Evolutionary conservation across 495 filamentous ascomycete genomes (phyloP).

Genomic region (Talaromyces stipitatus): DNA sequence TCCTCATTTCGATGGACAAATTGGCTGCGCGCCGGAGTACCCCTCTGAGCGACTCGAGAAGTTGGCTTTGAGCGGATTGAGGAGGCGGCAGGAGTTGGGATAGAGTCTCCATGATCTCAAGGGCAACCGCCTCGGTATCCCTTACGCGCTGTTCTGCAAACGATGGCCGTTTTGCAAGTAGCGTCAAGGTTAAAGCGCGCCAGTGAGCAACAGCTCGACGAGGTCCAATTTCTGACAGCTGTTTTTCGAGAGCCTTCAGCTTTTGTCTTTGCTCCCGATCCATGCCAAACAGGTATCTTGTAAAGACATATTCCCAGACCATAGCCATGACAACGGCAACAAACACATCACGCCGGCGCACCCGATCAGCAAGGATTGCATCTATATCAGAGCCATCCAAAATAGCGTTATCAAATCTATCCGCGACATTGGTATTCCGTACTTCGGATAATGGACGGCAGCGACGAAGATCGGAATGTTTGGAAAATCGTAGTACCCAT

Average conservation of each 20-base stretch:
- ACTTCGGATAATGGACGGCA: conserved; percentile 76
- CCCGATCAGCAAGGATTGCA: conserved; percentile 73
- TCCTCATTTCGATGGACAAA: conserved; percentile 92
- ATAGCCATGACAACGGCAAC: conserved; percentile 97
- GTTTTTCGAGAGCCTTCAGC: conserved; percentile 87
- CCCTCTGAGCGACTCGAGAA: conserved; percentile 72
- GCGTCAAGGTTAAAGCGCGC: conserved; percentile 87
- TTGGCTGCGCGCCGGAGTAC: conserved; percentile 77
- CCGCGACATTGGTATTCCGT: conserved; percentile 66
- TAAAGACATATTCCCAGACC: conserved; percentile 97
- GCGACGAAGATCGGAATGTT: conserved; percentile 81
- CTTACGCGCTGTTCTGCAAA: conserved; percentile 69
- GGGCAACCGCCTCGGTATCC: conserved; percentile 84
- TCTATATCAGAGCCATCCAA: conserved; percentile 91
- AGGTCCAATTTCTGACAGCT: conserved; percentile 78
- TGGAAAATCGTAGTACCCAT: conserved; percentile 95
- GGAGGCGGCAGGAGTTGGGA: conserved; percentile 76
- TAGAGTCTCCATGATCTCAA: conserved; percentile 75
- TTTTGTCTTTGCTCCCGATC: conserved; percentile 95
- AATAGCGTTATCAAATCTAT: conserved; percentile 86
- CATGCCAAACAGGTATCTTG: conserved; percentile 96
- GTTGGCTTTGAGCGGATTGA: conserved; percentile 59
- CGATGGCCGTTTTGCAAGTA: conserved; percentile 66
- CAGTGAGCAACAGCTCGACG: conserved; percentile 81
- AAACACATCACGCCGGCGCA: conserved; percentile 82